Evolutionary conservation across 331 rosid genomes (phyloP).

Genomic region (Pyracantha coccinea): DNA sequence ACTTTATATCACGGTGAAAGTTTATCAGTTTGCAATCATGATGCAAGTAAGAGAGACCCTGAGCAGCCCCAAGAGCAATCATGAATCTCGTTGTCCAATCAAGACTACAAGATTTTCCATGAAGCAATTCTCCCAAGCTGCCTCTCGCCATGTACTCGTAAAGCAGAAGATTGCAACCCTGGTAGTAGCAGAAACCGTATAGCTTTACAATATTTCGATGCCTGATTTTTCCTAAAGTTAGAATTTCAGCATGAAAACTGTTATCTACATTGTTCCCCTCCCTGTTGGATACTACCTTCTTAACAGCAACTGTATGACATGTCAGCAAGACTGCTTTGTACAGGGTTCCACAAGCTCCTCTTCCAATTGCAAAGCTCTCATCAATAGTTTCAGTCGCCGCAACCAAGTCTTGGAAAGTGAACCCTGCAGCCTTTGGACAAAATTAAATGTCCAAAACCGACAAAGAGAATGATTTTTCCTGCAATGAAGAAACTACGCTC

Average conservation of each 20-base stretch:
- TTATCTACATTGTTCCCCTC: conserved; percentile 22
- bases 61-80: conserved; percentile 28
- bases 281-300: conserved; percentile 19
- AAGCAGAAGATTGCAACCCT: conserved; percentile 26
- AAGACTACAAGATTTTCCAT: conserved; percentile 12
- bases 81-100: conserved; percentile 24
- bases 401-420: conserved; percentile 28
- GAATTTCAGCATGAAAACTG: conserved; percentile 22
- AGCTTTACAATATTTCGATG: conserved; percentile 28
- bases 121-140: conserved; percentile 28
- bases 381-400: conserved; percentile 18
- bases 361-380: conserved; percentile 20
- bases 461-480: conserved; percentile 8
- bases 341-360: conserved; percentile 29
- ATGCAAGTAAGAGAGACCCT: conserved; percentile 27
- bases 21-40: conserved; percentile 27
- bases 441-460: conserved; percentile 17
- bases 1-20: conserved; percentile 28
- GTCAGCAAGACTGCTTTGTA: conserved; percentile 15
- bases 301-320: conserved; percentile 15
- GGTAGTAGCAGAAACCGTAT: conserved; percentile 23
- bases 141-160: conserved; percentile 30
- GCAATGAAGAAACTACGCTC: not conserved
- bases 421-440: conserved; percentile 17
- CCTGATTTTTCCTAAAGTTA: conserved; percentile 19